Base-by-base conservation (phyloP, 768 basidiomycete species). In the Coprinopsis sp. region DNA sequence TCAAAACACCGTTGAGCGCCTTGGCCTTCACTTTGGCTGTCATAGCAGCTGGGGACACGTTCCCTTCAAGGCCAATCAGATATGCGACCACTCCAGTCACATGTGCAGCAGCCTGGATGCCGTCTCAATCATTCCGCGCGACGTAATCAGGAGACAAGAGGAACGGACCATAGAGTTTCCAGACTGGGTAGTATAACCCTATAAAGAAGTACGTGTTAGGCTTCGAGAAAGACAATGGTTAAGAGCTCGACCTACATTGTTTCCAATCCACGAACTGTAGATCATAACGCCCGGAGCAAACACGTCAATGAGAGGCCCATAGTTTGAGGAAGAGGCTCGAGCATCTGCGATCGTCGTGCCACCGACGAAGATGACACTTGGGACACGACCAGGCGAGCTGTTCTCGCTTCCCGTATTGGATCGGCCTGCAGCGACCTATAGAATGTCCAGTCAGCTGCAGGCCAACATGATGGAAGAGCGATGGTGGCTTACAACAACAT, bases 61-160 rank as follows among this genome's bases (percentile, higher is more conserved):
- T 67, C 7, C 68, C 68, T n/a, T 62, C 39, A 7, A 60, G 40
- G 16, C 50, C 52, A 38, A 70, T 61, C 33, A 70, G 49, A 50
- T 67, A 67, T 19, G 70, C 69, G 33, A 69, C 57, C 25, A 70
- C 53, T 22, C 70, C 70, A 12, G 69, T 56, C 39, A 72, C 50
- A 48, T 70, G 65, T 22, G 70, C 65, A 28, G 58, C 51, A 3
- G 59, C 56, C 53, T 54, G n/a, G 8, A 10, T 22, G 28, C 11
- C 23, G 30, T 24, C 28, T 16, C 10, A 28, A 27, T 23, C 33
- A 34, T 18, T 14, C 11, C 19, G 37, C 10, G 36, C 23, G 18
- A 24, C 7, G 33, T 34, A 10, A 10, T 12, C 6, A 33, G 19
- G 11, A 12, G 8, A 25, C 18, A 18, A 16, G 22, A n/a, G 3